These are phyloP conservation scores for Candida nemodendra DNA, from an alignment of 805 yeast species.

Conservation along the genomic window DNA sequence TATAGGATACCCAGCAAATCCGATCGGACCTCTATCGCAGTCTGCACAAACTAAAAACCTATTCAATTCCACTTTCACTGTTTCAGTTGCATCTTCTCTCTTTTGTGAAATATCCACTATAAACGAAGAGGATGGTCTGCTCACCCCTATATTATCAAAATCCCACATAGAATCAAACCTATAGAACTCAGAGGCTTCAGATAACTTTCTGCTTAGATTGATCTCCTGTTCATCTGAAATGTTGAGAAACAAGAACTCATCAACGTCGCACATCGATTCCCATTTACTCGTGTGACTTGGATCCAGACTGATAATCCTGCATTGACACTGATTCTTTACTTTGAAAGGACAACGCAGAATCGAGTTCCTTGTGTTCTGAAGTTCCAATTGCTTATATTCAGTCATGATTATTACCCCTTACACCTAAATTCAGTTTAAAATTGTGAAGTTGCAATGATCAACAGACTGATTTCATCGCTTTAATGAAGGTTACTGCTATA, in stretches of 20 bases:
- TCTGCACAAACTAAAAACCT: constrained; percentile 68
- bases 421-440: no score
- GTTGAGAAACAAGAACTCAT: constrained; percentile 8
- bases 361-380: background rate
- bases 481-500: no score
- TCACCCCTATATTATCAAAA: constrained; percentile 77
- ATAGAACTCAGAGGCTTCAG: constrained; percentile 28
- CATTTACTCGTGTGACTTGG: constrained; percentile 3
- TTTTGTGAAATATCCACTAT: constrained; percentile 8
- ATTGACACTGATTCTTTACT: constrained; percentile 5
- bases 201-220: constrained; percentile 1
- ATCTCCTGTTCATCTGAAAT: constrained; percentile 1
- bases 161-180: constrained; percentile 66
- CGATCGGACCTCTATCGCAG: constrained; percentile 77
- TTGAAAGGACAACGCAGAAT: constrained; percentile 10
- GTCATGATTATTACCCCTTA: background rate
- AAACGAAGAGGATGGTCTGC: constrained; percentile 36
- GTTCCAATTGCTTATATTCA: background rate
- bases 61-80: constrained; percentile 35
- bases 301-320: constrained; percentile 11
- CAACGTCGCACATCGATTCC: background rate
- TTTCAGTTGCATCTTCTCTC: constrained; percentile 17
- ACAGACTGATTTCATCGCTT: no score
- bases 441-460: no score
- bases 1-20: constrained; percentile 51